Evolutionary conservation across 306 rosid species (phyloP).

Genomic region (Cercis canadensis): DNA sequence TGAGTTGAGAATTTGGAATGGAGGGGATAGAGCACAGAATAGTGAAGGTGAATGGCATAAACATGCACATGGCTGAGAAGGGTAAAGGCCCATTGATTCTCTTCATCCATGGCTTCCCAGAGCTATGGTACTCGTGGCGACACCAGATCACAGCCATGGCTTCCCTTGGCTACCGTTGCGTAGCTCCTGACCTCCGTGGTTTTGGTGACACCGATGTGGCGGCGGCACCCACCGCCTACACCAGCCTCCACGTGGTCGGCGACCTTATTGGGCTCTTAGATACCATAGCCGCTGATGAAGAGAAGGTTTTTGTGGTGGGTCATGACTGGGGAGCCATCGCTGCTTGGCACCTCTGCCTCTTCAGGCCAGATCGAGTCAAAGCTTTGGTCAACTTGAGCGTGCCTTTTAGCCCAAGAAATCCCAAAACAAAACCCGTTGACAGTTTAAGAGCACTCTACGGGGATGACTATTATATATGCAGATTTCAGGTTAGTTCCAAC

Average conservation of each 20-base stretch:
- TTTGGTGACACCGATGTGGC: constrained; percentile 74
- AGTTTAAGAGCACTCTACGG: constrained; percentile 60
- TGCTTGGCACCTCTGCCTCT: constrained; percentile 71
- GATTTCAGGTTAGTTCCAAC: constrained; percentile 65
- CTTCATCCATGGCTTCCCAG: constrained; percentile 89
- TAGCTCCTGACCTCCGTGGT: constrained; percentile 85
- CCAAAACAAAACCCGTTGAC: constrained; percentile 53
- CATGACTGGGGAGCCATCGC: constrained; percentile 88
- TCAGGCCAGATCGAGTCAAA: constrained; percentile 67
- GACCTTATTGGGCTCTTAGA: constrained; percentile 71
- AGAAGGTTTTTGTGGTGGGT: constrained; percentile 80
- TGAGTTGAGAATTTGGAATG: constrained; percentile 13
- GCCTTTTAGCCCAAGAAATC: constrained; percentile 59
- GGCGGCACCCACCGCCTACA: constrained; percentile 39
- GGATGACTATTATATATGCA: constrained; percentile 65
- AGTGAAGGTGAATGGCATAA: constrained; percentile 68
- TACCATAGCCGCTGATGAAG: constrained; percentile 43
- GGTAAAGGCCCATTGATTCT: constrained; percentile 76
- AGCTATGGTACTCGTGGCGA: constrained; percentile 82
- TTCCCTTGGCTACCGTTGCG: constrained; percentile 67
- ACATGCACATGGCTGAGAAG: constrained; percentile 77
- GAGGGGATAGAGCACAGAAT: constrained; percentile 60
- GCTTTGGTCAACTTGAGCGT: constrained; percentile 73
- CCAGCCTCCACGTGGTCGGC: constrained; percentile 62
- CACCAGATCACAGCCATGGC: constrained; percentile 75